Conservation (phyloP, 2,329 filamentous ascomycete genomes). For the Alternaria novae-zelandiae region DNA sequence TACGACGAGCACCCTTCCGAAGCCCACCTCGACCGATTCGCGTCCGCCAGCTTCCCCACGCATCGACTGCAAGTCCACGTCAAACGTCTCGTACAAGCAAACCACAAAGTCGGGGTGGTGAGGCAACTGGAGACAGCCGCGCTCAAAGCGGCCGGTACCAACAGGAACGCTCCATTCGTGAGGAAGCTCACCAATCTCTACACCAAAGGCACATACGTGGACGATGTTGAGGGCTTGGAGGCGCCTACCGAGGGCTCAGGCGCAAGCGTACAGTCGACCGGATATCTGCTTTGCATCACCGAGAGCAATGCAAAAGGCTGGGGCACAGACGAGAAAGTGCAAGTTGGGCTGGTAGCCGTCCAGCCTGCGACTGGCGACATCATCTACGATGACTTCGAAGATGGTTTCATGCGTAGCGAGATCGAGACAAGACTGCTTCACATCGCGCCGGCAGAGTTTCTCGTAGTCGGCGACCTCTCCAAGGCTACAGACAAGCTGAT, state of each 20-base stretch:
- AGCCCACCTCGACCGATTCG: slow-evolving; percentile 88
- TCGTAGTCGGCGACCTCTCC: slow-evolving; percentile 89
- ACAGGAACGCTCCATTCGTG: slow-evolving; percentile 88
- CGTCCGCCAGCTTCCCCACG: slow-evolving; percentile 93
- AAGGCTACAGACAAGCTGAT: slow-evolving; percentile 92
- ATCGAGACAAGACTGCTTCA: slow-evolving; percentile 95
- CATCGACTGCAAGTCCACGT: slow-evolving; percentile 92
- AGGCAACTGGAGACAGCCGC: slow-evolving; percentile 94
- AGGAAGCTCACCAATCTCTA: slow-evolving; percentile 95
- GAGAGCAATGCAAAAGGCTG: slow-evolving; percentile 79
- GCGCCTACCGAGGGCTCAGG: slow-evolving; percentile 54
- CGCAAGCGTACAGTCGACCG: slow-evolving; percentile 66
- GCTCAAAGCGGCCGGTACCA: slow-evolving; percentile 92
- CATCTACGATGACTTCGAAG: slow-evolving; percentile 93
- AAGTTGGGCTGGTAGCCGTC: slow-evolving; percentile 90
- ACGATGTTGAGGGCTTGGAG: slow-evolving; percentile 85
- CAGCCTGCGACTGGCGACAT: slow-evolving; percentile 96
- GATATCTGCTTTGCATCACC: slow-evolving; percentile 92
- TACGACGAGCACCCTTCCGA: slow-evolving; percentile 88
- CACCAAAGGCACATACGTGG: slow-evolving; percentile 97
- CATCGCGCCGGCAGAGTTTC: slow-evolving; percentile 92
- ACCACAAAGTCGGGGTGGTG: slow-evolving; percentile 95
- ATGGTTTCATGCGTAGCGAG: slow-evolving; percentile 96
- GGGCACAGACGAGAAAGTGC: slow-evolving; percentile 90
- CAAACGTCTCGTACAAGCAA: slow-evolving; percentile 87